Evolutionary conservation across 1,284 basidiomycete species (phyloP).

Genomic region (Abortiporus biennis): DNA sequence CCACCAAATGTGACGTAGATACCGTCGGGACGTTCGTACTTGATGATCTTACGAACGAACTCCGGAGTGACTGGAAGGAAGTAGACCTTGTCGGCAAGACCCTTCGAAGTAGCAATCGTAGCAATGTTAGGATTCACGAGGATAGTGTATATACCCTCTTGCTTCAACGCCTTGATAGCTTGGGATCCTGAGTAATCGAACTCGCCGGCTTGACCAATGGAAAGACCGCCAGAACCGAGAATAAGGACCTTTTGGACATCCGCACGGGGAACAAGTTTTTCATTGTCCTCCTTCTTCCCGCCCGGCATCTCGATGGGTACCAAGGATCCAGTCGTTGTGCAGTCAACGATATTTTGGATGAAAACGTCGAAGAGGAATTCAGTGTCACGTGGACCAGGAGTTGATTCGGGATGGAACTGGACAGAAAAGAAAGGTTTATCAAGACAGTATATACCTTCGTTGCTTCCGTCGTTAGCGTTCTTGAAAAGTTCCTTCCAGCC

Average conservation of each 20-base stretch:
- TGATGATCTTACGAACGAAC: slow-evolving; percentile 96
- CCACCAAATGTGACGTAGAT: slow-evolving; percentile 99
- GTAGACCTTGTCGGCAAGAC: slow-evolving; percentile 98
- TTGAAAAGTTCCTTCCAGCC: slow-evolving; percentile 95
- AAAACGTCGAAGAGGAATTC: slow-evolving; percentile 99
- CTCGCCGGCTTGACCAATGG: slow-evolving; percentile 97
- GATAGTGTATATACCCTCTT: slow-evolving; percentile 98
- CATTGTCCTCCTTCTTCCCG: slow-evolving; percentile 82
- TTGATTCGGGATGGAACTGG: slow-evolving; percentile 99
- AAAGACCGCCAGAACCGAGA: slow-evolving; percentile 95
- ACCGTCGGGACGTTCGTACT: slow-evolving; percentile 97
- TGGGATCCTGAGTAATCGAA: slow-evolving; percentile 99
- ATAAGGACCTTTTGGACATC: slow-evolving; percentile 92
- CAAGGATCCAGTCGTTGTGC: slow-evolving; percentile 59
- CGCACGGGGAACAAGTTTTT: slow-evolving; percentile 68
- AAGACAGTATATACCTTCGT: slow-evolving; percentile 95
- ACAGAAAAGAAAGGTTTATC: slow-evolving; percentile 96
- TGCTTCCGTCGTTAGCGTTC: slow-evolving; percentile 96
- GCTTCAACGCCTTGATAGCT: slow-evolving; percentile 98
- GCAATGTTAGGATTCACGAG: slow-evolving; percentile 99
- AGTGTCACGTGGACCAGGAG: slow-evolving; percentile 97
- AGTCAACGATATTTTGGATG: slow-evolving; percentile 82
- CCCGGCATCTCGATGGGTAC: slow-evolving; percentile 85
- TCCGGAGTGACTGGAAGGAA: slow-evolving; percentile 98
- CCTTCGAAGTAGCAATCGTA: slow-evolving; percentile 98